phyloP scores from a whole-genome alignment of 2,329 filamentous ascomycete genomes.

The Talaromyces atroroseus region DNA sequence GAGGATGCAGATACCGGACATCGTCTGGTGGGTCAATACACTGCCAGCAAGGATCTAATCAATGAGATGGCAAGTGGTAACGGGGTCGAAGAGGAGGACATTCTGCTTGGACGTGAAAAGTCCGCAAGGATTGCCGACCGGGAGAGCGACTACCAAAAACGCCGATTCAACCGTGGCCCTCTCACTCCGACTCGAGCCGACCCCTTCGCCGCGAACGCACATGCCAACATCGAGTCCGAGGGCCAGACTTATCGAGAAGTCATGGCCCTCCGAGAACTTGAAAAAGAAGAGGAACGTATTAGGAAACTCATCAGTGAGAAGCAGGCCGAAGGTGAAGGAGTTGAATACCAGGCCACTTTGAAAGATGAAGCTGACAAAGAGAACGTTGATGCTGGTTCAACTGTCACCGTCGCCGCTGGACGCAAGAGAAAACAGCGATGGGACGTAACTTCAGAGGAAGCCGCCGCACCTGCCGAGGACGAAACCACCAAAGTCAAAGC shows the following conservation, averaged over 20 bases:
- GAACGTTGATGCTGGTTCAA: constrained; percentile 63
- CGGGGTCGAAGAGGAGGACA: constrained; percentile 87
- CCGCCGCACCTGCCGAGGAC: constrained; percentile 48
- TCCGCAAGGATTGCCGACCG: constrained; percentile 85
- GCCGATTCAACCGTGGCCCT: constrained; percentile 69
- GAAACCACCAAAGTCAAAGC: constrained; percentile 53
- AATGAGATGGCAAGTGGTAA: constrained; percentile 84
- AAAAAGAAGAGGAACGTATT: constrained; percentile 89
- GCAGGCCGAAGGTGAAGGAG: constrained; percentile 50
- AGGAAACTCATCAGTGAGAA: constrained; percentile 73
- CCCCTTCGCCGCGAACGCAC: constrained; percentile 71
- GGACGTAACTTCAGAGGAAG: constrained; percentile 66
- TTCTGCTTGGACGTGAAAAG: constrained; percentile 78
- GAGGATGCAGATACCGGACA: constrained; percentile 69
- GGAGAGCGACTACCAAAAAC: constrained; percentile 96
- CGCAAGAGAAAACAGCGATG: constrained; percentile 92
- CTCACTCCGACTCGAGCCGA: constrained; percentile 82
- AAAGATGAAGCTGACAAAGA: constrained; percentile 64
- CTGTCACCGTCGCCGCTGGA: constrained; percentile 57
- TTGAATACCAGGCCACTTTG: constrained; percentile 68
- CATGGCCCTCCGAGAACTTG: constrained; percentile 85
- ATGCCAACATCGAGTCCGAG: constrained; percentile 61
- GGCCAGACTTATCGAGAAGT: constrained; percentile 81
- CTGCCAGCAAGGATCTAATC: constrained; percentile 83
- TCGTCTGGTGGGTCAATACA: constrained; percentile 91